Evolutionary conservation across 352 stramenopile genomes (phyloP).

Genomic region (Vaucheria bursata): DNA sequence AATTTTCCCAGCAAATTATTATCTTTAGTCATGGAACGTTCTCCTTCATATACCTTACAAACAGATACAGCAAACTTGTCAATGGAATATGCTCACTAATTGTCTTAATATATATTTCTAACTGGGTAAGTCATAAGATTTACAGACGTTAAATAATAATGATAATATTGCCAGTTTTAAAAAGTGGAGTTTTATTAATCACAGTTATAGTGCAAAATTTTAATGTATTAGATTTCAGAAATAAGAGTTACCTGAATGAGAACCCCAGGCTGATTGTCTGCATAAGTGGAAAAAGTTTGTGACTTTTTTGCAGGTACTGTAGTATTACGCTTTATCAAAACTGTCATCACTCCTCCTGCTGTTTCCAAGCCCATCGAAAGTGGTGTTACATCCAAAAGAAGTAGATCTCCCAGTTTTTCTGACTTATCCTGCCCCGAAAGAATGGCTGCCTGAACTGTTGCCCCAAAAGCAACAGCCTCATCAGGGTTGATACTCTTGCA

Average conservation of each 20-base stretch:
- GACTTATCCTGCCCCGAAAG: constrained; percentile 80
- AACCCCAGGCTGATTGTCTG: constrained; percentile 70
- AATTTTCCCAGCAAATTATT: constrained; percentile 75
- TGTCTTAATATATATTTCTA: background rate
- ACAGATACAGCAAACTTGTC: background rate
- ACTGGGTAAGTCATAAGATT: background rate
- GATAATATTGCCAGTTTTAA: background rate
- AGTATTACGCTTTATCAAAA: constrained; percentile 85
- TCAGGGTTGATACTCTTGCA: constrained; percentile 96
- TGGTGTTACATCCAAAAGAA: constrained; percentile 81
- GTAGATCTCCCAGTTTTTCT: constrained; percentile 74
- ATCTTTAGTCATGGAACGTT: constrained; percentile 68
- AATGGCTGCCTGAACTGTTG: constrained; percentile 91
- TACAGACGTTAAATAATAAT: background rate
- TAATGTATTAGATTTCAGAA: too few species aligned
- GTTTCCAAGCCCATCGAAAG: constrained; percentile 86
- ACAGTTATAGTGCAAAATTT: constrained; percentile 1
- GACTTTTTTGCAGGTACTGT: constrained; percentile 72
- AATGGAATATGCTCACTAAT: background rate
- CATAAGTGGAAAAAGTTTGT: constrained; percentile 64
- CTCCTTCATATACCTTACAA: constrained; percentile 68
- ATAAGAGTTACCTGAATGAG: constrained; percentile 62
- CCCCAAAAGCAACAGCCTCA: constrained; percentile 91
- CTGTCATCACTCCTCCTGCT: constrained; percentile 81
- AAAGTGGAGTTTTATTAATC: background rate